Base-by-base conservation (phyloP, 2,329 filamentous ascomycete species). In the Ophiocordyceps australis region DNA sequence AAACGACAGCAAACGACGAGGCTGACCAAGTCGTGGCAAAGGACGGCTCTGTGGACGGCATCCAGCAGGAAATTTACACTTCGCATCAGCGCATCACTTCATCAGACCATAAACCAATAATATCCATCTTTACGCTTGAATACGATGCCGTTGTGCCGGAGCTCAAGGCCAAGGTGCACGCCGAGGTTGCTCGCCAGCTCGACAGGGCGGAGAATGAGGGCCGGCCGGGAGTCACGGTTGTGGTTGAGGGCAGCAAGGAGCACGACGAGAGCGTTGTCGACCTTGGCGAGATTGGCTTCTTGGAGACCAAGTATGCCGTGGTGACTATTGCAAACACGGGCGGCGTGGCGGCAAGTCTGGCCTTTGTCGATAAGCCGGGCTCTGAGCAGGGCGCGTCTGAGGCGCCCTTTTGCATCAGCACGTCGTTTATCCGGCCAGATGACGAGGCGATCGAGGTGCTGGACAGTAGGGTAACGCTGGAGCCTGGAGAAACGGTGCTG, bases 301-400 rank as follows among this genome's bases (percentile, higher is more conserved):
- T 75, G 20, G 65, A 75, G 31, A 65, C 60, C 7, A 69, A 76
- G 36, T 62, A 58, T 7, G 65, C 74, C 5, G 67, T 61, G 4
- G 46, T 95, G 22, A 95, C 85, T 0, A 69, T 98, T 28, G 89
- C 89, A 15, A 98, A 98, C 38, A 98, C 89, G 0, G 77, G 89
- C 3, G 65, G 81, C 16, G 81, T 91, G 0, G 50, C 73, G 3
- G 85, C 89, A 1, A 78, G 61, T 0, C 76, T 94, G 40, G 66
- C 64, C 2, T 92, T 98, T 44, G 69, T 85, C 1, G 75, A 82
- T 30, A 73, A 73, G 33, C 74, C 78, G 3, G 50, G 53, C 3
- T 53, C 55, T 1, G 55, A 59, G 3, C 52, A 57, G 2, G 55
- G 54, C 5, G 44, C 52, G 25, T 40, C 46, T 54, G 35, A 34